Conservation (phyloP, 805 yeast species). For the Cyberlindnera sargentensis region DNA sequence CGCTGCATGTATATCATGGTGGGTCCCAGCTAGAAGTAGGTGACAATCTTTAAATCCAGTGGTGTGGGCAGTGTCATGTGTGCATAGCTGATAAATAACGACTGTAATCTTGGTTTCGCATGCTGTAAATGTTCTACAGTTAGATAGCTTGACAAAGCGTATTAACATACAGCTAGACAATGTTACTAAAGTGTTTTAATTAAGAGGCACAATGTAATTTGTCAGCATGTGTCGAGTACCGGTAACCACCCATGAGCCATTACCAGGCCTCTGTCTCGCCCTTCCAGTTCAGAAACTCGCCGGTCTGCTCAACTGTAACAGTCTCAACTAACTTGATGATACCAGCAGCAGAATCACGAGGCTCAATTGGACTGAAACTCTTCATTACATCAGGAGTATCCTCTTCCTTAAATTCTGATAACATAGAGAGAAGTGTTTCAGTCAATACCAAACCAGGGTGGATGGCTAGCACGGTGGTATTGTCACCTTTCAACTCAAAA, state of each 20-base stretch:
- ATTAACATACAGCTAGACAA: too few relatives aligned
- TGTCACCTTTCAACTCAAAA: slow-evolving; percentile 21
- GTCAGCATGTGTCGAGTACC: too few relatives aligned
- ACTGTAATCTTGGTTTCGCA: too few relatives aligned
- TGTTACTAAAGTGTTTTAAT: too few relatives aligned
- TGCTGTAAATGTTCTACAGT: too few relatives aligned
- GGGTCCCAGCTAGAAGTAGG: too few relatives aligned
- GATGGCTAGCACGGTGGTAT: slow-evolving; percentile 26
- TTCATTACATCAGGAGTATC: slow-evolving; percentile 6
- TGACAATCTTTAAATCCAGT: too few relatives aligned
- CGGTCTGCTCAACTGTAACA: slow-evolving; percentile 21
- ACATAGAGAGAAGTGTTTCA: slow-evolving; percentile 22
- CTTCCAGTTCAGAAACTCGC: slow-evolving; percentile 22
- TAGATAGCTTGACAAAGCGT: too few relatives aligned
- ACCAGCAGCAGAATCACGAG: slow-evolving; percentile 20
- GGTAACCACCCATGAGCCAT: not conserved
- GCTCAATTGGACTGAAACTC: not conserved
- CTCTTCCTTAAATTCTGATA: not conserved
- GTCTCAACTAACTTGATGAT: slow-evolving; percentile 15
- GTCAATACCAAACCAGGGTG: slow-evolving; percentile 34
- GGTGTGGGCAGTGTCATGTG: too few relatives aligned
- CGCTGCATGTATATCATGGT: too few relatives aligned
- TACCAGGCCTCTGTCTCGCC: slow-evolving; percentile 9
- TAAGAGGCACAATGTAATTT: too few relatives aligned
- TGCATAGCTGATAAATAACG: too few relatives aligned